Percentiles rank a stretch among this genome's conserved stretches.
Conservation (phyloP, 139 green algal genomes). For the Closterium sp. region DNA sequence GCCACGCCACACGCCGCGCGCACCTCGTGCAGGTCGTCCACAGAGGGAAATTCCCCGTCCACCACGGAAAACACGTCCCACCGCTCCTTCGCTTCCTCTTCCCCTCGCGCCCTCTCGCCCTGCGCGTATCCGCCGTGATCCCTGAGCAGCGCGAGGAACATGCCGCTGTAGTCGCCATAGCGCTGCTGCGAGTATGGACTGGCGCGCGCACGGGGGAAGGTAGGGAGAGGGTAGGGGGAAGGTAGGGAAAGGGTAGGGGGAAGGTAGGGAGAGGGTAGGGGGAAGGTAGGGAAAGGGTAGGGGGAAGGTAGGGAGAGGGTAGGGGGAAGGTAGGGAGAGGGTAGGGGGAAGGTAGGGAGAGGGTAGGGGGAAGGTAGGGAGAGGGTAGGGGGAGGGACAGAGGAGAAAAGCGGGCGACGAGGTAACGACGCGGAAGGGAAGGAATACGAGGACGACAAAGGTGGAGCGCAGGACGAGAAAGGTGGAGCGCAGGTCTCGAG, state of each 20-base stretch:
- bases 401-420: not conserved
- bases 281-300: no score
- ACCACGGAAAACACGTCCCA: conserved; percentile 23
- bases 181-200: conserved; percentile 11
- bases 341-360: not conserved
- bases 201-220: not conserved
- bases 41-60: conserved; percentile 7
- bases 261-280: not conserved
- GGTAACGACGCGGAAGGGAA: no score
- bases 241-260: no score
- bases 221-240: no score
- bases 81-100: not conserved
- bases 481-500: not conserved
- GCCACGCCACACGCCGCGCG: not conserved
- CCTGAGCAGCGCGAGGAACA: conserved; percentile 10
- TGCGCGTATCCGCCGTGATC: not conserved
- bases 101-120: not conserved
- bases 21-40: conserved; percentile 4
- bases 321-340: not conserved
- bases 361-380: not conserved
- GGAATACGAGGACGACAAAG: no score
- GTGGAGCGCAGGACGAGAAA: no score
- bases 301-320: not conserved
- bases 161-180: conserved; percentile 16
- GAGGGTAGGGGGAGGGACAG: not conserved